These are phyloP conservation scores for Venturia pyrina DNA, from an alignment of 2,329 filamentous ascomycete genomes.

Conservation along the genomic window DNA sequence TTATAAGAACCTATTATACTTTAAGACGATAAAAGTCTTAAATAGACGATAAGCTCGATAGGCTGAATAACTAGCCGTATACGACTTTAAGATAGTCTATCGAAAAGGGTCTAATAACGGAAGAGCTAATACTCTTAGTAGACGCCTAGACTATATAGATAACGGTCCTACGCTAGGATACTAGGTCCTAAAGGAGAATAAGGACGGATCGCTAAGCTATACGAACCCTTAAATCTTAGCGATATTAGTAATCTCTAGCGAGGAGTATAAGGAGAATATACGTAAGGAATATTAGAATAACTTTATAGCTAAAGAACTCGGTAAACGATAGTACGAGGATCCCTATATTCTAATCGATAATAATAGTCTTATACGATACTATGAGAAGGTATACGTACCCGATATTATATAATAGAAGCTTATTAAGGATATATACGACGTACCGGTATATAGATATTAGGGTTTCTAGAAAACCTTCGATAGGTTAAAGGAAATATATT, in stretches of 20 bases:
- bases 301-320: neutral
- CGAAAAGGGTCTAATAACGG: neutral
- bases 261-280: neutral
- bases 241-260: neutral
- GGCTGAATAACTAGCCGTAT: constrained; percentile 14
- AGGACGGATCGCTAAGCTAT: neutral
- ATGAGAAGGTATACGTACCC: neutral
- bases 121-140: too few species aligned
- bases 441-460: neutral
- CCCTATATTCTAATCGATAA: neutral
- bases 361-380: neutral
- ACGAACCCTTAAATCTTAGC: neutral
- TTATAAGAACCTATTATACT: constrained; percentile 20
- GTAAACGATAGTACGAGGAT: neutral
- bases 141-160: neutral
- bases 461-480: neutral
- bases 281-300: neutral
- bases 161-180: neutral
- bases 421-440: neutral
- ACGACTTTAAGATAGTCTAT: constrained; percentile 11
- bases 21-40: constrained; percentile 19
- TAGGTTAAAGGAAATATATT: neutral
- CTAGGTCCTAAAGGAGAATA: neutral
- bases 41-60: constrained; percentile 17
- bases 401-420: neutral